phyloP scores from a whole-genome alignment of 2,329 filamentous ascomycete species.

The Tolypocladium cylindrosporum region DNA sequence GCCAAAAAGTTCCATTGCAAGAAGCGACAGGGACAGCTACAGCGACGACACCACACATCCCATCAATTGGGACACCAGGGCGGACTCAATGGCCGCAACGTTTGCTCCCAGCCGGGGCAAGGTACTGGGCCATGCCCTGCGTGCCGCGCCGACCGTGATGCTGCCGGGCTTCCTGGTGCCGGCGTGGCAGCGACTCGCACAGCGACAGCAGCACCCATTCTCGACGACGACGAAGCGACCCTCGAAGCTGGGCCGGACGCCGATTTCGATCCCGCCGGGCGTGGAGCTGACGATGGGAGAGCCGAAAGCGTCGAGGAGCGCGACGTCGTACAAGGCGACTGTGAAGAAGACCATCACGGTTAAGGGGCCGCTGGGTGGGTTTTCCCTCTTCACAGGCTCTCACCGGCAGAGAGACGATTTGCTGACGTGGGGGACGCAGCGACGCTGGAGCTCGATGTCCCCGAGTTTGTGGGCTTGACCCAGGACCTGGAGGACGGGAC shows the following conservation, averaged over 20 bases:
- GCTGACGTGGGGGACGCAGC: constrained; percentile 34
- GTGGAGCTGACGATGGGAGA: constrained; percentile 68
- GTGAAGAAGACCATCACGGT: constrained; percentile 62
- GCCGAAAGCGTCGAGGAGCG: constrained; percentile 40
- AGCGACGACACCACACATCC: background rate
- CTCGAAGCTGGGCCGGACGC: constrained; percentile 80
- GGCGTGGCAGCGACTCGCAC: constrained; percentile 43
- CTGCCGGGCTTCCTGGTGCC: constrained; percentile 66
- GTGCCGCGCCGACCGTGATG: constrained; percentile 36
- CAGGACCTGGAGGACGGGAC: constrained; percentile 55
- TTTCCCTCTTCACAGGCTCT: background rate
- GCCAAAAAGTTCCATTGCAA: constrained; percentile 5
- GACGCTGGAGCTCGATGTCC: constrained; percentile 67
- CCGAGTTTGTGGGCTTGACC: constrained; percentile 63
- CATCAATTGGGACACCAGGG: constrained; percentile 3
- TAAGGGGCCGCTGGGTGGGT: constrained; percentile 67
- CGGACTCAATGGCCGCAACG: constrained; percentile 38
- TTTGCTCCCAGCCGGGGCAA: constrained; percentile 53
- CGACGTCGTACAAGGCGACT: constrained; percentile 50
- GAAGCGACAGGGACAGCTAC: background rate
- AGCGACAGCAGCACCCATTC: constrained; percentile 41
- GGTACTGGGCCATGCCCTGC: constrained; percentile 46
- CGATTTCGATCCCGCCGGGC: constrained; percentile 71
- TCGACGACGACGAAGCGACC: constrained; percentile 55
- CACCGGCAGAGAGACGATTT: background rate